Percentiles rank a stretch among this genome's conserved stretches.
phyloP scores from a whole-genome alignment of 163 green algal genomes.

The Chloromonas sp. region DNA sequence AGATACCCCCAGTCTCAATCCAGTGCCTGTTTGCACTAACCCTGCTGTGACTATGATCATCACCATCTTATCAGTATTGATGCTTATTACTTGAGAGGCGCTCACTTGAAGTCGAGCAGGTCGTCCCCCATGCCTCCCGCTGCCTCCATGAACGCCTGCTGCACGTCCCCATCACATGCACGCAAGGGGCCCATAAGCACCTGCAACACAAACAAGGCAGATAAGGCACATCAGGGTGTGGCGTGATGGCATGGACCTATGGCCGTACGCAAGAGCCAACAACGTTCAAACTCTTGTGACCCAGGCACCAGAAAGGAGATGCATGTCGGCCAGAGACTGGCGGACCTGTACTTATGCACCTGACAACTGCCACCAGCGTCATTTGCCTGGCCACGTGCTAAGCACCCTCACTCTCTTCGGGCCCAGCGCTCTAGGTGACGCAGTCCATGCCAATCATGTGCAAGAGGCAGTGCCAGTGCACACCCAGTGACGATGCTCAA shows the following conservation, averaged over 20 bases:
- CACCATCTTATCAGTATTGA: background rate
- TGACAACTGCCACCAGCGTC: no score
- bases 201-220: background rate
- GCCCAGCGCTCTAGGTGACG: no score
- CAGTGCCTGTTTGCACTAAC: background rate
- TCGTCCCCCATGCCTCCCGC: constrained; percentile 19
- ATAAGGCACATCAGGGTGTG: background rate
- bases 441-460: no score
- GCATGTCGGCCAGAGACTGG: no score
- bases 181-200: constrained; percentile 18
- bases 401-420: no score
- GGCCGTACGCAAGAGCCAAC: no score
- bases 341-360: no score
- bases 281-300: no score
- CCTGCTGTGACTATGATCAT: background rate
- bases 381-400: no score
- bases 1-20: no score
- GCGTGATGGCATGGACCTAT: background rate
- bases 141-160: constrained; percentile 29
- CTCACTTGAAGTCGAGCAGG: constrained; percentile 26
- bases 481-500: background rate
- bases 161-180: background rate
- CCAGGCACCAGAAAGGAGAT: no score
- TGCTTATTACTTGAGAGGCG: background rate
- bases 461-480: background rate